Conservation (phyloP, 768 basidiomycete species). For the Suillus placidus region DNA sequence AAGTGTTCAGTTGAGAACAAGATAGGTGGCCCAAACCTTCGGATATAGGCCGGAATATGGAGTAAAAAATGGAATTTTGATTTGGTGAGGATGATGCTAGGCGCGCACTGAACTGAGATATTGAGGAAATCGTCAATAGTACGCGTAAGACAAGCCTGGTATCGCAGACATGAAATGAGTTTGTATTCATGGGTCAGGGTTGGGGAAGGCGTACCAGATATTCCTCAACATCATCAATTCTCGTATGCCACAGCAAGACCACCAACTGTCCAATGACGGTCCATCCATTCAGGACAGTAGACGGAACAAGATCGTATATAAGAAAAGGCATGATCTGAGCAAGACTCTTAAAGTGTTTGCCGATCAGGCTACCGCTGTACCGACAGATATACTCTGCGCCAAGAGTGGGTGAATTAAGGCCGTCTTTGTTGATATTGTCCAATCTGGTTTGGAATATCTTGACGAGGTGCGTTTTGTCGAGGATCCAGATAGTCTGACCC, state of each 20-base stretch:
- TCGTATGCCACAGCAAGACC: slow-evolving; percentile 44
- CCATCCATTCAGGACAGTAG: slow-evolving; percentile 28
- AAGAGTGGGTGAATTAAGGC: no score
- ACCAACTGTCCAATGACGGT: slow-evolving; percentile 37
- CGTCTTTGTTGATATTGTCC: no score
- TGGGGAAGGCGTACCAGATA: slow-evolving; percentile 33
- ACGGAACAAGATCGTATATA: slow-evolving; percentile 35
- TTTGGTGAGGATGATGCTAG: slow-evolving; percentile 30
- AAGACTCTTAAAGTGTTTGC: no score
- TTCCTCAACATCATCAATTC: slow-evolving; percentile 38
- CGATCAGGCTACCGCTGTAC: no score
- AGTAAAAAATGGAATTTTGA: slow-evolving; percentile 34
- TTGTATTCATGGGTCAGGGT: neutral
- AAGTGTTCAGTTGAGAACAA: no score
- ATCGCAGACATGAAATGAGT: neutral
- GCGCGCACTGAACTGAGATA: slow-evolving; percentile 22
- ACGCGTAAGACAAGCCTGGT: slow-evolving; percentile 13
- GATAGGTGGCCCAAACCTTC: no score
- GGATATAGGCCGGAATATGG: slow-evolving; percentile 29
- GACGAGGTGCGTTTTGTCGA: no score
- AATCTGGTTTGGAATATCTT: no score
- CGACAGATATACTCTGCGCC: no score
- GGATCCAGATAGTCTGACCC: no score
- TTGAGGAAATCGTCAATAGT: slow-evolving; percentile 28
- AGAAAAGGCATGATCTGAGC: slow-evolving; percentile 27